Base-by-base conservation (phyloP, 495 filamentous ascomycete species). In the Astrothelium macrocarpum region DNA sequence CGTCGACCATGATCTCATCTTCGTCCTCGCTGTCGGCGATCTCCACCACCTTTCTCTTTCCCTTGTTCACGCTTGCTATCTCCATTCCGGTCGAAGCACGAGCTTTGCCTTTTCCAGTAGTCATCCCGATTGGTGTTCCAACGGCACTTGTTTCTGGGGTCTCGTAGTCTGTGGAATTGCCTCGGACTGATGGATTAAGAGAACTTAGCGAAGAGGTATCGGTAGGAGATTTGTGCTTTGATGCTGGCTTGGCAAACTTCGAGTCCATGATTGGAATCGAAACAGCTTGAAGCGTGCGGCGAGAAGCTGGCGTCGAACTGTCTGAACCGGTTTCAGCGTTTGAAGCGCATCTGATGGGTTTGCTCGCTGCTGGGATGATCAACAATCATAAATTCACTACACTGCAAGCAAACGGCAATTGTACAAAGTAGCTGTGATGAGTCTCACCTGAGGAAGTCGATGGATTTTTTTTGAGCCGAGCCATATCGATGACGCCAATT, bases 91-190 rank as follows among this genome's bases (percentile, higher is more conserved):
- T 67, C 11, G 67, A 66, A 59, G 60, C 60, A 32, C 66, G 64
- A 43, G 68, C 64, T 71, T 75, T 68, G 66, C 66, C 65, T 64
- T 77, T 69, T 29, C 20, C 61, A 53, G 39, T 60, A 29, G 62
- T 28, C 20, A 61, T 70, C 49, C 56, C 73, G 74, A 75, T 49
- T 0, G 88, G 84, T 10, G 88, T 88, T 3, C 79, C 80, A 31
- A 78, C 76, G 64, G 83, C 80, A 71, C 89, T 94, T 14, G 90
- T 96, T 25, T 84, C 86, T 10, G 90, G 90, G 3, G 91, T 96
- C 46, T 84, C 85, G 68, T 82, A 85, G 31, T 83, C 85, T 59
- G 80, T 84, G 7, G 79, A 83, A 0, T 80, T 81, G 43, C 80
- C 77, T 18, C 69, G 62, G 36, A 67, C 65, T 0, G 71, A 66